phyloP scores from a whole-genome alignment of 108 stramenopile genomes.

The Nannochloropsis gaditana region DNA sequence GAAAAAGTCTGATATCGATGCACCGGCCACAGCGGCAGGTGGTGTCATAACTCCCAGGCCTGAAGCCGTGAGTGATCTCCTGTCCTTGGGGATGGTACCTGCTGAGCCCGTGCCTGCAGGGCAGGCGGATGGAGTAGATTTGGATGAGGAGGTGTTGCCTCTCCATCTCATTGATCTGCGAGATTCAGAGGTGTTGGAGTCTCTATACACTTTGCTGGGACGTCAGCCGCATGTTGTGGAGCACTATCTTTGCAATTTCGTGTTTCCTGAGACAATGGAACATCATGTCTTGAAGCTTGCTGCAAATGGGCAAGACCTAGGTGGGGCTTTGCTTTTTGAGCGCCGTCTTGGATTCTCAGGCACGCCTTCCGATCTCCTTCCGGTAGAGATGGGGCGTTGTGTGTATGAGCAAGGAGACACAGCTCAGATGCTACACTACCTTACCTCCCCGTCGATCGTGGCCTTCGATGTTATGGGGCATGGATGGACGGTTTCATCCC shows the following conservation, averaged over 20 bases:
- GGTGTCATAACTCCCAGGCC: neutral
- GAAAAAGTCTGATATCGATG: constrained; percentile 5
- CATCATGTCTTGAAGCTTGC: constrained; percentile 91
- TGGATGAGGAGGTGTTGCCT: constrained; percentile 84
- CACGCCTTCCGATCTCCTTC: constrained; percentile 93
- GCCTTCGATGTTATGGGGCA: constrained; percentile 35
- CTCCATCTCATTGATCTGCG: constrained; percentile 89
- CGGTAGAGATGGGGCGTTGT: constrained; percentile 86
- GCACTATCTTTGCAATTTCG: constrained; percentile 75
- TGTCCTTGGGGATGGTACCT: constrained; percentile 53
- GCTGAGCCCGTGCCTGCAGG: constrained; percentile 43
- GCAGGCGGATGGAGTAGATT: neutral
- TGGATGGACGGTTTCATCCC: constrained; percentile 48
- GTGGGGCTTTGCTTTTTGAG: constrained; percentile 92
- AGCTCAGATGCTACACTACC: constrained; percentile 83
- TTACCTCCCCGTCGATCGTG: constrained; percentile 64
- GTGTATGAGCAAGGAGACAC: constrained; percentile 93
- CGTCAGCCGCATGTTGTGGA: constrained; percentile 64
- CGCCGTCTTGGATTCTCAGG: constrained; percentile 93
- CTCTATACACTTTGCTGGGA: constrained; percentile 75
- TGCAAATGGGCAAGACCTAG: constrained; percentile 96
- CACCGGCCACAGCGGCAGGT: constrained; percentile 22
- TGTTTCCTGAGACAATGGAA: constrained; percentile 90
- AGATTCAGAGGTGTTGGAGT: constrained; percentile 86
- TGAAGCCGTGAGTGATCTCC: constrained; percentile 53